Conservation (phyloP, 2,329 filamentous ascomycete species). For the Fusarium sp. region DNA sequence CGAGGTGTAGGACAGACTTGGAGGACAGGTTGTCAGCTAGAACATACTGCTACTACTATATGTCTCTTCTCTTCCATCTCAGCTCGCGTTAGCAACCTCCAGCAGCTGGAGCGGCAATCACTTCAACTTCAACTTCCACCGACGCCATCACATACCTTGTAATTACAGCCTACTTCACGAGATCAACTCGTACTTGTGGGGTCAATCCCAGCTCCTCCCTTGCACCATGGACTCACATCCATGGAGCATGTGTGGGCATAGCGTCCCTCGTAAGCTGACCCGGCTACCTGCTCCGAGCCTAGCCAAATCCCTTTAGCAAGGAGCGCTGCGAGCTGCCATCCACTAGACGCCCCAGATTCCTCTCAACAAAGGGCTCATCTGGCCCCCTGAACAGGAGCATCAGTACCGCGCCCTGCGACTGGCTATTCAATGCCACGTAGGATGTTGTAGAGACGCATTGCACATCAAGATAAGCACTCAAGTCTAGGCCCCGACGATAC, state of each 20-base stretch:
- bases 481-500: background rate
- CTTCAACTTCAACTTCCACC: background rate
- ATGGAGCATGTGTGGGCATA: conserved; percentile 28
- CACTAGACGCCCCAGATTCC: conserved; percentile 18
- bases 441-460: background rate
- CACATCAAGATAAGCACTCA: conserved; percentile 4
- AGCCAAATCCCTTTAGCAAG: conserved; percentile 15
- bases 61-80: background rate
- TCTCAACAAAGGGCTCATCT: conserved; percentile 9
- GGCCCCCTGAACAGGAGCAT: conserved; percentile 21
- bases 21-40: background rate
- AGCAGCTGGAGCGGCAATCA: background rate
- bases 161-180: conserved; percentile 8
- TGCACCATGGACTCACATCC: conserved; percentile 3
- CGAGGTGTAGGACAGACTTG: background rate
- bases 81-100: background rate
- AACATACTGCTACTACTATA: background rate
- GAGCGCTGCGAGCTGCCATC: conserved; percentile 7
- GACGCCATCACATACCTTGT: background rate
- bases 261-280: conserved; percentile 31
- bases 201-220: conserved; percentile 30
- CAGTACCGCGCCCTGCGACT: background rate
- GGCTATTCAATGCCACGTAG: conserved; percentile 7
- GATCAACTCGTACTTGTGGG: conserved; percentile 27
- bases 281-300: conserved; percentile 25